Evolutionary conservation across 2,329 filamentous ascomycete genomes (phyloP), one percentile per base, ranked within the genome.

Genomic region (Talaromyces funiculosus): DNA sequence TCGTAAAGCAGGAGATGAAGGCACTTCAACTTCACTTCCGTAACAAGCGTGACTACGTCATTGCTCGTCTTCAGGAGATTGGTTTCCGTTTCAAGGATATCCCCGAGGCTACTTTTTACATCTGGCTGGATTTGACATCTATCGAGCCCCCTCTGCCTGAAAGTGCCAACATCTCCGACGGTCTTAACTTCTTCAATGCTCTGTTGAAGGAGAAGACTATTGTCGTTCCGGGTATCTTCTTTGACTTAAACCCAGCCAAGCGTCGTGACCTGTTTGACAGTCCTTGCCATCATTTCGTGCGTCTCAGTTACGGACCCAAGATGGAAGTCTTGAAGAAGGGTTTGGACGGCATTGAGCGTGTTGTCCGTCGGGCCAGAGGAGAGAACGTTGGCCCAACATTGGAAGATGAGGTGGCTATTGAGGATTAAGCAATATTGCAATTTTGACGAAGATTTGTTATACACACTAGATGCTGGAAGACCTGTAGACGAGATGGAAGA

Each of bases 141-240:
- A 66, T 80, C 26, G 72, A 78, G 6, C 77, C 77, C 3, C 76
- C 77, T 82, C 77, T 86, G 84, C 67, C 86, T 81, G 74, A 64
- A 16, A 67, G 73, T 60, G 73, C 93, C 0, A 84, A 86, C 63
- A 96, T 97, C 73, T 88, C 89, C 62, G 93, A 97, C 73, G 93
- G 93, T 8, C 80, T 97, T 70, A 96, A 96, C 80, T 97, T 97
- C 83, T 97, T 97, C 85, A 86, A 94, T 73, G 92, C 92, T 31
- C 94, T 94, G 72, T 80, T 97, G 47, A 86, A 90, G 70, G 92
- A 97, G 81, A 95, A 95, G 82, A 90, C 95, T 66, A 97, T 97
- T 71, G 92, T 97, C 18, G 93, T 97, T 4, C 93, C 93, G 0
- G 93, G 93, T 62, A 97, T 97, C 75, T 97, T 97, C 83, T 97